Evolutionary conservation across 495 filamentous ascomycete species (phyloP).

Genomic region (Collariella sp.): DNA sequence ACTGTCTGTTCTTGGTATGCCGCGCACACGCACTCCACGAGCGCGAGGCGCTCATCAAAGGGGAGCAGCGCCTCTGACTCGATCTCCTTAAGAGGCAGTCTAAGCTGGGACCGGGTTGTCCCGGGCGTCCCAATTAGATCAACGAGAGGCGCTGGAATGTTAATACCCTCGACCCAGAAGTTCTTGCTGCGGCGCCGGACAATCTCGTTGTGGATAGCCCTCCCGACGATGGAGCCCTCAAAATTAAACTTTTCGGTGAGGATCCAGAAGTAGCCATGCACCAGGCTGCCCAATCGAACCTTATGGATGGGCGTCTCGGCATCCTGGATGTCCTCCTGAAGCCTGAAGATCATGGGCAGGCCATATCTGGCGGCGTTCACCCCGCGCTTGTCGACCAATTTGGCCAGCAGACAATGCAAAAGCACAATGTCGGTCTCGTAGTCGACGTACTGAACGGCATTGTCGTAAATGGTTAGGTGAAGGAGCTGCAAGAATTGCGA

Average conservation of each 20-base stretch:
- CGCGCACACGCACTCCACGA: slow-evolving; percentile 64
- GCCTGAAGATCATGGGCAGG: slow-evolving; percentile 75
- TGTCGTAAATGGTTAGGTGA: slow-evolving; percentile 80
- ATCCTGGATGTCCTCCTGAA: slow-evolving; percentile 74
- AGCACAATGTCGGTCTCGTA: slow-evolving; percentile 64
- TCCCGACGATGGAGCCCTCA: slow-evolving; percentile 54
- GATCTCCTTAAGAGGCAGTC: slow-evolving; percentile 41
- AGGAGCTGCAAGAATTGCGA: slow-evolving; percentile 74
- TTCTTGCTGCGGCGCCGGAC: slow-evolving; percentile 57
- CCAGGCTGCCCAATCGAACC: slow-evolving; percentile 69
- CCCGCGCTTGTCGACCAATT: slow-evolving; percentile 66
- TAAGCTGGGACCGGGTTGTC: slow-evolving; percentile 35
- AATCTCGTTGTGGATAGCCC: slow-evolving; percentile 66
- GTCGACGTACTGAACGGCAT: slow-evolving; percentile 60
- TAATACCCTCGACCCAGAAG: slow-evolving; percentile 69
- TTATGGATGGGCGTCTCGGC: slow-evolving; percentile 55
- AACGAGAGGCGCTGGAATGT: slow-evolving; percentile 55
- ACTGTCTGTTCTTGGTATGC: slow-evolving; percentile 51
- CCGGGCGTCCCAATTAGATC: slow-evolving; percentile 42
- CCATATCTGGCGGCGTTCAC: slow-evolving; percentile 72
- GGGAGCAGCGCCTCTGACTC: slow-evolving; percentile 53
- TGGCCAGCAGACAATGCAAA: slow-evolving; percentile 64
- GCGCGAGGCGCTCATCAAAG: slow-evolving; percentile 53
- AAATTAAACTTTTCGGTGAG: slow-evolving; percentile 71
- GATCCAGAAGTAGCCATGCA: slow-evolving; percentile 79